Base-by-base conservation (phyloP, 1,139 yeast species). In the Candida albicans region DNA sequence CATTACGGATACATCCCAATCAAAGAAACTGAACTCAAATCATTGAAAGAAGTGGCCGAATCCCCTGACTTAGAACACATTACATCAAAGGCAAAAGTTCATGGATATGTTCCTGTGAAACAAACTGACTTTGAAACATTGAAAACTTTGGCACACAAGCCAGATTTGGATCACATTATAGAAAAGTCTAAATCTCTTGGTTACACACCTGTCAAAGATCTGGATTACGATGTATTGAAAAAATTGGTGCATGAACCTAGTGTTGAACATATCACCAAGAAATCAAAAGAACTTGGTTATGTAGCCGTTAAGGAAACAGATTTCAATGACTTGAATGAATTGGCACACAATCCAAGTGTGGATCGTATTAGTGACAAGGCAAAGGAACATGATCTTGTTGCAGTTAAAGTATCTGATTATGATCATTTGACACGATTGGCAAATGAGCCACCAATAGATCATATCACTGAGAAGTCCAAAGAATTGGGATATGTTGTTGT, bases 41-140 rank as follows among this genome's bases (percentile, higher is more conserved):
- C 33, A 8, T 50, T 62, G 41, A 39, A 32, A 14, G 29, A 32
- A 42, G 43, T 38, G 42, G 40, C 35, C 4, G 30, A 52, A 9
- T 42, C 44, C 9, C 77, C 78, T 0, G 51, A 74, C 1, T 45
- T 52, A 27, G 57, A 57, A 1, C 61, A 63, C 40, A 46, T 67
- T n/a, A 58, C 53, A 9, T 51, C 57, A 3, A 68, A 66, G 49
- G 74, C 75, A 1, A 32, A 40, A 22, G 18, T 4, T 3, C 33
- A 45, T 8, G 45, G 43, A 12, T 25, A 37, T 28, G 24, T 44
- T 24, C 22, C 25, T 14, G 46, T 48, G 3, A 57, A 59, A 34
- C 60, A 60, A 0, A 22, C 13, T 11, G 33, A 34, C 13, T n/a
- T 29, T 39, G 27, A 47, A 1, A 40, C 49, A 9, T 49, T 59